phyloP scores from a whole-genome alignment of 2,329 filamentous ascomycete species.

The Colletotrichum sidae region DNA sequence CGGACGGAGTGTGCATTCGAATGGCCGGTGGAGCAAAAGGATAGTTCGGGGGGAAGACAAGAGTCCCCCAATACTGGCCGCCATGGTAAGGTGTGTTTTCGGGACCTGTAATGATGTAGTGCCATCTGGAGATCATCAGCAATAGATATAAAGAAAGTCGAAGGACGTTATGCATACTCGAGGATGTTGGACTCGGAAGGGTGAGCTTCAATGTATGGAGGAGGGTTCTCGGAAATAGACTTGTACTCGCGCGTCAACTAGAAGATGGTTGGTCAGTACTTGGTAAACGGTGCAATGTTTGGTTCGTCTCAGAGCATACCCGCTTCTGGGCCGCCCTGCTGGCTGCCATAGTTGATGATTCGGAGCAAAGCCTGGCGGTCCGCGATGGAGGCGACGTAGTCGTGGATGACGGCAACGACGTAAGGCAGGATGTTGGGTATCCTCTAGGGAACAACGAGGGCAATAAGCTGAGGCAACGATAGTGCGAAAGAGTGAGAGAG shows the following conservation, averaged over 20 bases:
- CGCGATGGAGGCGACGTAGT: constrained; percentile 35
- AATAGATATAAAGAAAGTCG: not conserved
- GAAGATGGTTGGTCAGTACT: constrained; percentile 44
- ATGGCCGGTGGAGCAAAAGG: constrained; percentile 97
- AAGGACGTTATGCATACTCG: constrained; percentile 66
- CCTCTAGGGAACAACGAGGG: too few species aligned
- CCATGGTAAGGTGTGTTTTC: constrained; percentile 93
- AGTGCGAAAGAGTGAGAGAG: too few species aligned
- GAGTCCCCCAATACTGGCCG: constrained; percentile 97
- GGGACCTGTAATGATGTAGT: constrained; percentile 95
- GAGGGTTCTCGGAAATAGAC: constrained; percentile 77
- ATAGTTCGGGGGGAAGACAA: constrained; percentile 96
- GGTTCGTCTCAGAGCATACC: constrained; percentile 54
- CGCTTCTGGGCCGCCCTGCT: constrained; percentile 80
- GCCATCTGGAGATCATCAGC: constrained; percentile 72
- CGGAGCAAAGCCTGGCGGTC: not conserved
- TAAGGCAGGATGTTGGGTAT: too few species aligned
- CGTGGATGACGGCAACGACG: constrained; percentile 28
- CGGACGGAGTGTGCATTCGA: constrained; percentile 97
- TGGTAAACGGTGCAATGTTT: not conserved
- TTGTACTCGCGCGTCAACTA: constrained; percentile 74
- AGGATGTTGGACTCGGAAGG: constrained; percentile 92
- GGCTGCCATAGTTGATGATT: constrained; percentile 65
- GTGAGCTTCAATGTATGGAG: constrained; percentile 89
- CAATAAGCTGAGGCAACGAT: too few species aligned